These are phyloP conservation scores for Taphrina deformans DNA, from an alignment of 1,139 yeast species.

Conservation along the genomic window DNA sequence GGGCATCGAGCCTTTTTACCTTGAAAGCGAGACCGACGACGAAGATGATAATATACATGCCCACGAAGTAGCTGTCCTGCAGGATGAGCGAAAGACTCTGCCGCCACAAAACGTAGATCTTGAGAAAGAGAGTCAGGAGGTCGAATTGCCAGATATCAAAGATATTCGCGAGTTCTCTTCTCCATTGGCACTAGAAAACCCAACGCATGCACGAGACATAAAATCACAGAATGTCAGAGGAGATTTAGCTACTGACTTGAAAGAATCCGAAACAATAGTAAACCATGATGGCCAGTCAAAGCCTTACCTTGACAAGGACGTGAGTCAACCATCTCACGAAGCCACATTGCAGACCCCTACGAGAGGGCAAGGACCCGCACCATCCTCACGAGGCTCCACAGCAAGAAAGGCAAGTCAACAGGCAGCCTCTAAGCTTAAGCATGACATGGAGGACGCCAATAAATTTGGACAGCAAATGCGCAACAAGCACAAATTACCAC, in stretches of 20 bases:
- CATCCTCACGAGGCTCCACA: slow-evolving; percentile 20
- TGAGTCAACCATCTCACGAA: background rate
- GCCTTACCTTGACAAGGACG: background rate
- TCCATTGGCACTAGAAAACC: background rate
- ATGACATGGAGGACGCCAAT: slow-evolving; percentile 32
- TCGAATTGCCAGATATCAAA: background rate
- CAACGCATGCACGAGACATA: background rate
- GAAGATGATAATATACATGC: slow-evolving; percentile 35
- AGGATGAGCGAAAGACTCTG: background rate
- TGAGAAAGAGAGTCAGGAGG: slow-evolving; percentile 4
- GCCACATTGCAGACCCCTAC: background rate
- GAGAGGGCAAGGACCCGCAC: background rate
- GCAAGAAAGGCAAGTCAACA: slow-evolving; percentile 11
- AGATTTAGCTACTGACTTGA: background rate
- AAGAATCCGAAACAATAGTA: background rate
- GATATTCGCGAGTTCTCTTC: slow-evolving; percentile 9
- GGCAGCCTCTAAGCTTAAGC: slow-evolving; percentile 34
- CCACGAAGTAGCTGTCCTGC: slow-evolving; percentile 37
- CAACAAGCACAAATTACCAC: slow-evolving; percentile 14
- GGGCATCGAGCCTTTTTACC: slow-evolving; percentile 51
- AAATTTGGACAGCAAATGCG: slow-evolving; percentile 19
- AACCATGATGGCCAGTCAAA: background rate
- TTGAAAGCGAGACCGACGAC: slow-evolving; percentile 38
- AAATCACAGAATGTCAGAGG: background rate
- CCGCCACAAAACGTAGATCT: slow-evolving; percentile 33